Evolutionary conservation across 1,284 basidiomycete genomes (phyloP).

Genomic region (Ganoderma lingzhi): DNA sequence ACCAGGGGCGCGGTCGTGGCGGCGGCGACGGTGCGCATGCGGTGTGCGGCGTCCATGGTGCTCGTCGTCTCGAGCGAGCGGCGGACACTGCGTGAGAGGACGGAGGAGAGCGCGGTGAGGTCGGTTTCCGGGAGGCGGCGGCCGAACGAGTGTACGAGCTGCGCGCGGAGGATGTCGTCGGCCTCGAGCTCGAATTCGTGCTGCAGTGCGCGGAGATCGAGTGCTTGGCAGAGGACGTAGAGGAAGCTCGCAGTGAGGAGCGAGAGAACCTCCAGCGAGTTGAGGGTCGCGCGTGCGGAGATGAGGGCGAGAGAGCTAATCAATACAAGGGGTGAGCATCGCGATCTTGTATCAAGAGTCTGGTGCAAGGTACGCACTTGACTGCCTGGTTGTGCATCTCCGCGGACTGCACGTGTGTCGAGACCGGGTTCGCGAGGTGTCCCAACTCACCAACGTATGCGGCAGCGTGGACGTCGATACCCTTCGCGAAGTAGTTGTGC

Average conservation of each 20-base stretch:
- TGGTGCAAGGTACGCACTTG: not conserved
- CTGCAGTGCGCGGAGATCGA: conserved; percentile 81
- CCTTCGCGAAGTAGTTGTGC: conserved; percentile 86
- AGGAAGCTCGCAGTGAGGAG: conserved; percentile 80
- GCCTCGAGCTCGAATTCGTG: conserved; percentile 65
- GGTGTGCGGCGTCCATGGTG: conserved; percentile 71
- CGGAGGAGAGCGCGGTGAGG: conserved; percentile 42
- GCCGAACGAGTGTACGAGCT: conserved; percentile 58
- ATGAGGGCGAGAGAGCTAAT: conserved; percentile 82
- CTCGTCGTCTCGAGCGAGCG: conserved; percentile 70
- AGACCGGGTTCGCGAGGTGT: conserved; percentile 87
- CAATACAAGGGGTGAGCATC: not conserved
- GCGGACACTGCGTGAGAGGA: conserved; percentile 51
- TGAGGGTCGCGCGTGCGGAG: conserved; percentile 81
- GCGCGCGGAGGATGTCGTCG: conserved; percentile 57
- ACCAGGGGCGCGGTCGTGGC: conserved; percentile 68
- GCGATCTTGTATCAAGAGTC: not conserved
- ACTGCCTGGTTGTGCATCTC: conserved; percentile 88
- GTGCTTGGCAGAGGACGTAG: conserved; percentile 81
- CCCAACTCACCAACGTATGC: conserved; percentile 86
- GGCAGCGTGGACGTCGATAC: conserved; percentile 82
- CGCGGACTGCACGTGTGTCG: conserved; percentile 85
- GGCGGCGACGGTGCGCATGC: conserved; percentile 73
- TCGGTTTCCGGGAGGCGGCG: conserved; percentile 46
- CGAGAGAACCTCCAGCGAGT: conserved; percentile 78